These are phyloP conservation scores for Lentinus polychrous DNA, from an alignment of 1,284 basidiomycete species.

Conservation along the genomic window DNA sequence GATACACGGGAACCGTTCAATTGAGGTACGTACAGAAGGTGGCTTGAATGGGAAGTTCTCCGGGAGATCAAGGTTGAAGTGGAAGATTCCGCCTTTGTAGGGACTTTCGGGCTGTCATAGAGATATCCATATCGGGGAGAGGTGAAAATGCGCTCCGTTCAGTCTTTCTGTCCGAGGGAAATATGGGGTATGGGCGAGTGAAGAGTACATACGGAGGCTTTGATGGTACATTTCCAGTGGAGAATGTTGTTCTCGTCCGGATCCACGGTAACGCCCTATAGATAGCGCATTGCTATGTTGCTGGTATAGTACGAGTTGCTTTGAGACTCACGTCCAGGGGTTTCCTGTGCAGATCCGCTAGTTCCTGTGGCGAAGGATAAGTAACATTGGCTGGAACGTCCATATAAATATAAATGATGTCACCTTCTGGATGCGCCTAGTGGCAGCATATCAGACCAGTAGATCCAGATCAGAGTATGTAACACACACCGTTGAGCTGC, in stretches of 20 bases:
- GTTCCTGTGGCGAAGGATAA: constrained; percentile 39
- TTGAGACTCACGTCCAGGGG: constrained; percentile 48
- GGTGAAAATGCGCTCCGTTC: background rate
- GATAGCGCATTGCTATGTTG: constrained; percentile 1
- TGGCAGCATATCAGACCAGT: constrained; percentile 6
- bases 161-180: background rate
- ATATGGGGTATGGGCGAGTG: background rate
- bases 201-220: constrained; percentile 56
- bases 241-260: constrained; percentile 70
- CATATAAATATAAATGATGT: no score
- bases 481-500: no score
- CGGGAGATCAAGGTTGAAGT: constrained; percentile 66
- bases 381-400: no score
- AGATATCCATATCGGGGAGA: constrained; percentile 2
- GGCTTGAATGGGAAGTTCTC: constrained; percentile 88
- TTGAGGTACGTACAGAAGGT: constrained; percentile 50
- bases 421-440: constrained; percentile 72
- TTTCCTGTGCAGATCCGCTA: constrained; percentile 48
- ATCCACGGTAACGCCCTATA: constrained; percentile 55
- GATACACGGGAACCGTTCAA: background rate
- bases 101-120: constrained; percentile 61
- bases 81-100: constrained; percentile 81
- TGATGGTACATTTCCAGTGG: constrained; percentile 73
- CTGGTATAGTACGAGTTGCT: background rate
- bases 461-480: no score